Conservation (phyloP, 2,329 filamentous ascomycete genomes). For the Cercospora nicotianae region DNA sequence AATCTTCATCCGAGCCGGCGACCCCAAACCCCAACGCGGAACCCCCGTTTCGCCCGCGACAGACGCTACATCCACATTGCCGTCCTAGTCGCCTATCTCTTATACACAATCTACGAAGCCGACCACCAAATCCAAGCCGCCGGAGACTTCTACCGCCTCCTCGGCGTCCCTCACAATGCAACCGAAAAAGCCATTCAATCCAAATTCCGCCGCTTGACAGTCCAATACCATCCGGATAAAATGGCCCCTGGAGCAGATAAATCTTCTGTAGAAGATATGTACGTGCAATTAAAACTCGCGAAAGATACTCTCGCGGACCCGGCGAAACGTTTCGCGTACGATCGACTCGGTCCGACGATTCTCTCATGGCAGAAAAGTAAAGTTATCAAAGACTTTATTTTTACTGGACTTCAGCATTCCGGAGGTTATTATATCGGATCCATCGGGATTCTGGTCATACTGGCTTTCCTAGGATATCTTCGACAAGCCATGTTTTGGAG, state of each 20-base stretch:
- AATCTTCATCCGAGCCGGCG: conserved; percentile 84
- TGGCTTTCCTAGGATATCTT: conserved; percentile 67
- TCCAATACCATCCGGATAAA: conserved; percentile 83
- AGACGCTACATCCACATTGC: conserved; percentile 79
- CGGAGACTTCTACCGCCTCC: conserved; percentile 75
- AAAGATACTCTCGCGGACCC: conserved; percentile 80
- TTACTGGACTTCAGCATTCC: conserved; percentile 62
- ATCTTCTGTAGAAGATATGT: conserved; percentile 55
- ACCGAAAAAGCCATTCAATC: conserved; percentile 77
- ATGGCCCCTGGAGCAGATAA: conserved; percentile 45
- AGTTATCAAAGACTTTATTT: conserved; percentile 71
- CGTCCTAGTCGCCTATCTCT: conserved; percentile 79
- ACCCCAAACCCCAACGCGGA: conserved; percentile 70
- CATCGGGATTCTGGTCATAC: conserved; percentile 58
- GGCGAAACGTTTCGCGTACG: conserved; percentile 79
- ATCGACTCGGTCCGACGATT: conserved; percentile 77
- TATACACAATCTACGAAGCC: conserved; percentile 90
- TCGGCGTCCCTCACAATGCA: conserved; percentile 68
- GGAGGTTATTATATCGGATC: conserved; percentile 63
- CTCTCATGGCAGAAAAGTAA: conserved; percentile 64
- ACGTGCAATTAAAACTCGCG: conserved; percentile 79
- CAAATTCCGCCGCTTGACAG: conserved; percentile 73
- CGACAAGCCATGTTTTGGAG: conserved; percentile 62
- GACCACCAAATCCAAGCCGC: conserved; percentile 72
- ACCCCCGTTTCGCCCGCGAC: conserved; percentile 68